Evolutionary conservation across 352 stramenopile genomes (phyloP), one percentile per base, ranked within the genome.

Genomic region (Pythium dissotocum): DNA sequence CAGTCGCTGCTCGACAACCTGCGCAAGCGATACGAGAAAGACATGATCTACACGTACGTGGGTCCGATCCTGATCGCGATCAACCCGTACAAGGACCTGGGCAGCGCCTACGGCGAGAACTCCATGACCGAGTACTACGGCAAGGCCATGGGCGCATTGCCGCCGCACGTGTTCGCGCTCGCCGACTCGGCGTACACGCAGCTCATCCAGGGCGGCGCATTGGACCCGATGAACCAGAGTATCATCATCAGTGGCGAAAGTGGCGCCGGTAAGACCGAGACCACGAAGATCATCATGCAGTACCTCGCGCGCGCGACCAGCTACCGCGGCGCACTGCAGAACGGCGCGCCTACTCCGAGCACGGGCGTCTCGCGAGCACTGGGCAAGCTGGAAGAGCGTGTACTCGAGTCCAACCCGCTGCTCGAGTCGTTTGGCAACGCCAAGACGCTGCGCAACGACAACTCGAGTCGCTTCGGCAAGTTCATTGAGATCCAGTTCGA

Each of bases 401-500:
- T 97, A 52, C 75, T 97, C 21, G 84, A 96, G 64, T 93, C 88
- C 46, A 97, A 97, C 57, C 90, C 90, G 46, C 57, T 97, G 66
- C 78, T 97, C 14, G 90, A 97, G 61, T 95, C 86, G 13, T 97
- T 97, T 71, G 90, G 90, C 53, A 97, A 97, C 63, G 90, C 90
- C 53, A 96, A 98, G 78, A 99, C 97, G 18, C 75, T 99, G 57
- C 81, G 97, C 38, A 99, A 99, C 72, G 96, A 99, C 77, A 99
- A 99, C 72, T 98, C 89, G 26, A 97, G 84, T 79, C 85, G 97
- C 63, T 99, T 99, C 72, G 97, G 97, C 53, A 99, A 99, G 78
- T 99, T 98, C 65, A 99, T 99, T 58, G 93, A 98, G 79, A 98
- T 99, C 70, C 88, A 94, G 54, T 99, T 99, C 73, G 89, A 96